Evolutionary conservation across 495 filamentous ascomycete species (phyloP), one percentile per base, ranked within the genome.

Genomic region (Chaetomium cochliodes): DNA sequence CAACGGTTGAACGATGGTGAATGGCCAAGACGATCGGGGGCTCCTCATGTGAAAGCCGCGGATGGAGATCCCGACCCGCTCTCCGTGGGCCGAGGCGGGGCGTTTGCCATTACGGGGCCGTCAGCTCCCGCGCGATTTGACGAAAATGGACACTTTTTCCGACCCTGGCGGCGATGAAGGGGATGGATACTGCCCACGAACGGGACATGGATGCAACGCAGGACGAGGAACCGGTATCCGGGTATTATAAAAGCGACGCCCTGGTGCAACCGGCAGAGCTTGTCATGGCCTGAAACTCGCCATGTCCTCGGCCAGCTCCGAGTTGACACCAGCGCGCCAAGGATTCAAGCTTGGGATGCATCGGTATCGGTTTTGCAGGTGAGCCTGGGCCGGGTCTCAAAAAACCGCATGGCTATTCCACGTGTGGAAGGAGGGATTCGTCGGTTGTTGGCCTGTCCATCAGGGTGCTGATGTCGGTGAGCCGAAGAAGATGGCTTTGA

Each of bases 31-130:
- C 28, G 9, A 20, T 13, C 4, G 3, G 20, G 4, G 33, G 20
- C 9, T 52, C 26, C 50, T 28, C 59, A 62, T 62, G 49, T 54
- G 37, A 54, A 62, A 54, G 30, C 15, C 23, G 26, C 42, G 6
- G 30, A 44, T 42, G 59, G 13, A 44, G 22, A 42, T 53, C 33
- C 15, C 22, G 59, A 20, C 49, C 59, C 59, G 49, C 59, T 44
- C 11, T 3, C 3, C 2, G 59, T 53, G 59, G 58, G 28, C 58
- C 58, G 30, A 50, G 8, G 46, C 1, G 46, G 46, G 20, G 18
- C 46, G 46, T 23, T 51, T 9, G 33, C 33, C 33, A 37, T 37
- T 13, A 41, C 18, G 25, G 16, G 42, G 58, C 25, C 22, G 30
- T 18, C 2, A 3, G 33, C 9, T 16, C 22, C n/a, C 42, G 57